Percentiles rank a stretch among this genome's conserved stretches.
Conservation (phyloP, 78 protist species). For the Dictyostelium discoideum region DNA sequence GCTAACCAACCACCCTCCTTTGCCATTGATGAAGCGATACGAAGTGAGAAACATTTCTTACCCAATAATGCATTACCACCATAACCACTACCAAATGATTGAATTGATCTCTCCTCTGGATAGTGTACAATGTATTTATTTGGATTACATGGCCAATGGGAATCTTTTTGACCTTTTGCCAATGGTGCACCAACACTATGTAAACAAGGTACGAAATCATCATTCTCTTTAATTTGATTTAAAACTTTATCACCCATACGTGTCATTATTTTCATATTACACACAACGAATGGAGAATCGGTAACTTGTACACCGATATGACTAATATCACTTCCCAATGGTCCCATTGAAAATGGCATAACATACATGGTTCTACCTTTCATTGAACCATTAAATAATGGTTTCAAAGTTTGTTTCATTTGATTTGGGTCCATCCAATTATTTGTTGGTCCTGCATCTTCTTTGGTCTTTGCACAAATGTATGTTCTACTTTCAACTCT, state of each 20-base stretch:
- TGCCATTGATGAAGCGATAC: slow-evolving; percentile 93
- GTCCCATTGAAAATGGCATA: slow-evolving; percentile 94
- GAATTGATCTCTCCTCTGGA: slow-evolving; percentile 85
- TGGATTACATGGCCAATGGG: slow-evolving; percentile 92
- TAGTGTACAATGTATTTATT: slow-evolving; percentile 90
- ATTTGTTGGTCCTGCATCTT: slow-evolving; percentile 92
- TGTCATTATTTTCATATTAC: slow-evolving; percentile 93
- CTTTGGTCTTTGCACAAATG: slow-evolving; percentile 82
- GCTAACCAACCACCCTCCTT: slow-evolving; percentile 94
- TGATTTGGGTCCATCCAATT: slow-evolving; percentile 89
- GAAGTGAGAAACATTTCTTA: slow-evolving; percentile 95
- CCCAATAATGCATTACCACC: slow-evolving; percentile 97
- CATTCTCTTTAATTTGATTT: slow-evolving; percentile 7
- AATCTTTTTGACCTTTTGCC: slow-evolving; percentile 74
- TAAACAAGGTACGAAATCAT: slow-evolving; percentile 86
- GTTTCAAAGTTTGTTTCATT: slow-evolving; percentile 77
- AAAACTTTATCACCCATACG: slow-evolving; percentile 83
- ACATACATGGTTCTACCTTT: slow-evolving; percentile 93
- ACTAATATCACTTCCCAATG: slow-evolving; percentile 80
- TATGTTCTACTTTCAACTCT: slow-evolving; percentile 90
- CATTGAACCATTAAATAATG: slow-evolving; percentile 85
- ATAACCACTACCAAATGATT: slow-evolving; percentile 91
- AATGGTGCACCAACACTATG: slow-evolving; percentile 94
- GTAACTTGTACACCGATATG: slow-evolving; percentile 89
- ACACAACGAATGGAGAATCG: slow-evolving; percentile 91